Evolutionary conservation across 805 yeast species (phyloP).

Genomic region (Suhomyces emberorum): DNA sequence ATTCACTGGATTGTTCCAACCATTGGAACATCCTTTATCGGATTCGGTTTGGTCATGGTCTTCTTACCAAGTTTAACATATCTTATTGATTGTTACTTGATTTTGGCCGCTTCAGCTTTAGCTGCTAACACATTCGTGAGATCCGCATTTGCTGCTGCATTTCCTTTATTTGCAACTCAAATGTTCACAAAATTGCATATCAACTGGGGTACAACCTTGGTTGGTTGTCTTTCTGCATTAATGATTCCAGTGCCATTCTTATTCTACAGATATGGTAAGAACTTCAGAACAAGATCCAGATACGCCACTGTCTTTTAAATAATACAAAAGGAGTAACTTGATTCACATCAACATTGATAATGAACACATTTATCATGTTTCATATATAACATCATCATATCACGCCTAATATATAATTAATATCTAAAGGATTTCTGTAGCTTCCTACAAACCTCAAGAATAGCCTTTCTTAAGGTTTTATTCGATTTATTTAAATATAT

Average conservation of each 20-base stretch:
- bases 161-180: slow-evolving; percentile 56
- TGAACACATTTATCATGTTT: no score
- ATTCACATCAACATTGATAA: no score
- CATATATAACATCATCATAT: no score
- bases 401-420: no score
- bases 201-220: slow-evolving; percentile 53
- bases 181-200: slow-evolving; percentile 50
- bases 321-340: no score
- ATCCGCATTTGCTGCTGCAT: slow-evolving; percentile 57
- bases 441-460: no score
- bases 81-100: slow-evolving; percentile 56
- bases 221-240: slow-evolving; percentile 50
- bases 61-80: slow-evolving; percentile 61
- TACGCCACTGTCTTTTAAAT: slow-evolving; percentile 14
- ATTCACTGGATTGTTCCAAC: slow-evolving; percentile 74
- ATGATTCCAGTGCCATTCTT: slow-evolving; percentile 57
- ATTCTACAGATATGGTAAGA: slow-evolving; percentile 47
- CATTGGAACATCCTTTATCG: slow-evolving; percentile 41
- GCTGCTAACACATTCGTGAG: slow-evolving; percentile 63
- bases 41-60: slow-evolving; percentile 49
- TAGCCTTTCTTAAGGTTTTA: no score
- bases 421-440: no score
- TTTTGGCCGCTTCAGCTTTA: slow-evolving; percentile 59
- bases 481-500: no score
- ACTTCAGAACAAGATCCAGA: slow-evolving; percentile 17